A percentile compares a stretch with the other conserved stretches of the same genome.
These are phyloP conservation scores for Hyphopichia fennica DNA, from an alignment of 1,139 yeast species.

Conservation along the genomic window DNA sequence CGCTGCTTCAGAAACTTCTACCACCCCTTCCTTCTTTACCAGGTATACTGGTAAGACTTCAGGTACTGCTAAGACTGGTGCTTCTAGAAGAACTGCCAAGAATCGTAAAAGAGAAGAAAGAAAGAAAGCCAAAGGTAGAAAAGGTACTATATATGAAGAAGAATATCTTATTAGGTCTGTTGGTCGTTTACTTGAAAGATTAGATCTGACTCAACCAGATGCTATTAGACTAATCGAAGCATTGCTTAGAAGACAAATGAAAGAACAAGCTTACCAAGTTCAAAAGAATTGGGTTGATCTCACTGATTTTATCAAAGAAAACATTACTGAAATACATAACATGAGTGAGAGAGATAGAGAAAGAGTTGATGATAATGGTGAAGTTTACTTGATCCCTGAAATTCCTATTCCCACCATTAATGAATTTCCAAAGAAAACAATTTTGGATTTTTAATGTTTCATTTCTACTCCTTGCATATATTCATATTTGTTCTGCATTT, in stretches of 20 bases:
- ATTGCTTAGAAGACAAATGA: constrained; percentile 67
- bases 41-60: constrained; percentile 94
- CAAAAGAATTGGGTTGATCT: constrained; percentile 70
- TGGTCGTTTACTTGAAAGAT: constrained; percentile 82
- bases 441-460: constrained; percentile 51
- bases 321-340: constrained; percentile 71
- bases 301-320: constrained; percentile 51
- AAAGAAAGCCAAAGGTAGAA: constrained; percentile 93
- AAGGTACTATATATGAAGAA: constrained; percentile 96
- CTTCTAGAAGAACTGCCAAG: constrained; percentile 86
- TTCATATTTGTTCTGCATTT: too few relatives aligned
- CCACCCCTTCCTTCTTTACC: constrained; percentile 90
- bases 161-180: constrained; percentile 88
- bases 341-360: constrained; percentile 85
- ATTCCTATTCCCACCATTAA: constrained; percentile 64
- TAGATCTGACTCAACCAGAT: constrained; percentile 73
- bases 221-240: constrained; percentile 74
- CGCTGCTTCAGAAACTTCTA: constrained; percentile 92
- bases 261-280: constrained; percentile 79
- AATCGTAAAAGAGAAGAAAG: constrained; percentile 94
- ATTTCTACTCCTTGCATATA: neutral
- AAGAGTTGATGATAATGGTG: constrained; percentile 86
- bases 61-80: constrained; percentile 96
- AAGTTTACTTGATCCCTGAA: constrained; percentile 71
- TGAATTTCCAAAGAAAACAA: constrained; percentile 56